Base-by-base conservation (phyloP, 2,329 filamentous ascomycete genomes). In the Claviceps maximensis region DNA sequence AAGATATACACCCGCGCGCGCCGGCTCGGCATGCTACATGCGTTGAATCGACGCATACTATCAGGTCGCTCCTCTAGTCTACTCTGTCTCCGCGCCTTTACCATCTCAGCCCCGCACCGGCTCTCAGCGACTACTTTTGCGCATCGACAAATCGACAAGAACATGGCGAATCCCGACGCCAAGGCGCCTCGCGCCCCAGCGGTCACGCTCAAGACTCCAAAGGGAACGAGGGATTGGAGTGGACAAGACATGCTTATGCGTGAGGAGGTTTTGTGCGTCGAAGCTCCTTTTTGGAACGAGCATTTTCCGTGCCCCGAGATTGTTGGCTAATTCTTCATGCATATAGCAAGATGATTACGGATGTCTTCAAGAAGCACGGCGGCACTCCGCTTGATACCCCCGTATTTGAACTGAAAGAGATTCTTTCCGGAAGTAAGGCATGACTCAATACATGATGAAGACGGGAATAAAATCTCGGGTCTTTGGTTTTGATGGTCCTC, bases 211-310 rank as follows among this genome's bases (percentile, higher is more conserved):
- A 95, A 95, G 76, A 87, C 85, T 64, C 87, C 89, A 57, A 95
- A 95, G 77, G 89, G 89, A 60, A 95, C 89, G 59, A 87, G 88
- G 66, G 89, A 95, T 68, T 95, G 84, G 86, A 77, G 82, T 64
- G 86, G 84, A 60, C 79, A 79, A 69, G 84, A 89, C 65, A 86
- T 89, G 76, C 78, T 88, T 63, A 82, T 91, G 63, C 82, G 87
- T 61, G 86, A 90, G 69, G 81, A 83, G 66, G 89, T 91, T 71
- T 90, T 88, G 58, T 59, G 45, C 38, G 54, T 49, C 50, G n/a
- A 3, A 36, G 12, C 27, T 38, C 6, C 2, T 33, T 12, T 33
- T 3, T 8, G 17, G 41, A 17, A 12, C 3, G 19, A 49, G 27
- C 17, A 6, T 15, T 25, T 13, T 36, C 5, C 3, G 7, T 40